phyloP scores from a whole-genome alignment of 371 early-diverging fungal species.

The Mortierella sp. region DNA sequence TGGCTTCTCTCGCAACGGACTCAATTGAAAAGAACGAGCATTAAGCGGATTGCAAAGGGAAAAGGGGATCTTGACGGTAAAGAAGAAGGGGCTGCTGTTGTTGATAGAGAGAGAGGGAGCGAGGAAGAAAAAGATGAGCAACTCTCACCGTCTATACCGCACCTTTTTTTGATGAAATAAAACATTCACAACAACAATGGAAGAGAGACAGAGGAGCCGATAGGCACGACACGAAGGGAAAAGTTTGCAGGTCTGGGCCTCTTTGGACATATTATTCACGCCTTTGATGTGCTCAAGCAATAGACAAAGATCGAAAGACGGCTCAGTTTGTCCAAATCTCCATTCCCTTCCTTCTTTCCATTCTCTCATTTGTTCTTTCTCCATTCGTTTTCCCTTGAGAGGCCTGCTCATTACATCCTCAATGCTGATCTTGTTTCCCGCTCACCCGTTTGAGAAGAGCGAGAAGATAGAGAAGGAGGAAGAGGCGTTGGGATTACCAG shows the following conservation, averaged over 20 bases:
- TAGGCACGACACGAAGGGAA: neutral
- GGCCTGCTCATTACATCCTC: neutral
- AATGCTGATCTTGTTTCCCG: neutral
- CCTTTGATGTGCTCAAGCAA: neutral
- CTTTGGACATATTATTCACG: neutral
- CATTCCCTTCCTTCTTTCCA: neutral
- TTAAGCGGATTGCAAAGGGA: too few species aligned
- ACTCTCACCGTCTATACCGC: too few species aligned
- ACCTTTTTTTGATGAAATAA: neutral
- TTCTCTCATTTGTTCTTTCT: neutral
- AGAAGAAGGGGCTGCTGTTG: too few species aligned
- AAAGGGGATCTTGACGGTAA: too few species aligned
- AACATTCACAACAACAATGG: neutral
- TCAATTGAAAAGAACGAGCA: too few species aligned
- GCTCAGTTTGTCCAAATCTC: neutral
- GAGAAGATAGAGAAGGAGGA: neutral
- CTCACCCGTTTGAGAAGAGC: neutral
- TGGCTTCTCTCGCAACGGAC: too few species aligned
- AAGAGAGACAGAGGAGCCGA: neutral
- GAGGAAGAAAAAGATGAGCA: too few species aligned
- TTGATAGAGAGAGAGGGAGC: too few species aligned
- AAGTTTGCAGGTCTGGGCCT: neutral
- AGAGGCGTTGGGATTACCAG: too few species aligned
- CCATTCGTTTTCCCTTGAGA: neutral
- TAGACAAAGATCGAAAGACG: neutral